Percentiles rank a stretch among this genome's conserved stretches.
These are phyloP conservation scores for Xylaria arbuscula DNA, from an alignment of 2,329 filamentous ascomycete genomes.

Conservation along the genomic window DNA sequence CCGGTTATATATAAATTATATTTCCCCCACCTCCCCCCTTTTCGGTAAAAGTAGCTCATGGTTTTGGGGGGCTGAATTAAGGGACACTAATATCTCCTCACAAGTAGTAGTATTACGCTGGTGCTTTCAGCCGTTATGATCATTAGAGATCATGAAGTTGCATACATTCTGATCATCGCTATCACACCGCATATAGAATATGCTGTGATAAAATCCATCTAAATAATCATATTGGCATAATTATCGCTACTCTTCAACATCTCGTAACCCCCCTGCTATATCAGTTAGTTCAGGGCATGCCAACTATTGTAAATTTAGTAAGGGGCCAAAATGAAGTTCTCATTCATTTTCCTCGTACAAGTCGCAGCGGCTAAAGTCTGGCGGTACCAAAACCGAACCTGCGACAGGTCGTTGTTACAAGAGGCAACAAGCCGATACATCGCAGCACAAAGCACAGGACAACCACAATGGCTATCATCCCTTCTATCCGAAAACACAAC, in stretches of 20 bases:
- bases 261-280: background rate
- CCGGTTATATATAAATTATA: too few relatives aligned
- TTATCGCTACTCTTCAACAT: background rate
- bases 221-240: background rate
- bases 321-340: conserved; percentile 10
- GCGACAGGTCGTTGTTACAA: conserved; percentile 41
- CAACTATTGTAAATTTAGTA: background rate
- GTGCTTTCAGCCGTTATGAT: conserved; percentile 22
- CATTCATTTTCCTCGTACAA: conserved; percentile 5
- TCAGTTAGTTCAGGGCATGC: background rate
- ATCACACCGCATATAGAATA: background rate
- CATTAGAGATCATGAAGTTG: background rate
- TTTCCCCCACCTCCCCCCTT: too few relatives aligned
- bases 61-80: too few relatives aligned
- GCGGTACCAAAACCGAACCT: conserved; percentile 27
- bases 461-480: conserved; percentile 35
- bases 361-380: background rate
- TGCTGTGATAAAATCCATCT: background rate
- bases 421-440: conserved; percentile 45
- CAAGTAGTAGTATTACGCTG: too few relatives aligned
- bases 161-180: background rate
- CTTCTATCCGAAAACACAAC: conserved; percentile 31
- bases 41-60: too few relatives aligned
- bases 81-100: too few relatives aligned
- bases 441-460: conserved; percentile 43